Evolutionary conservation across 2,329 filamentous ascomycete species (phyloP).

Genomic region (Ophiocordyceps sinensis): DNA sequence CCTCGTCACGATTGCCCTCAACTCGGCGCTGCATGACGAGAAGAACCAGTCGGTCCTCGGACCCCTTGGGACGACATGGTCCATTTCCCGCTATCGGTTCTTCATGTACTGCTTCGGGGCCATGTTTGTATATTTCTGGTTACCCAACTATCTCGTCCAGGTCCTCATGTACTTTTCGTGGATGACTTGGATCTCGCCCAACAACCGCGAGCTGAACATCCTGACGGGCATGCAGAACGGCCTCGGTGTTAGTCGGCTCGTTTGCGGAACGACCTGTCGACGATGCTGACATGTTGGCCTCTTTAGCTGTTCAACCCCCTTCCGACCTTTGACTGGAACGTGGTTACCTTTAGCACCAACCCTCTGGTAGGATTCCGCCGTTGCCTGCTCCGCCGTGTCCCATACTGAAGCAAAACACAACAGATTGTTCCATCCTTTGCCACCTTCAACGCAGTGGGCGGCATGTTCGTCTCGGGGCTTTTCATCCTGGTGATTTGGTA

Average conservation of each 20-base stretch:
- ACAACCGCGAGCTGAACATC: constrained; percentile 20
- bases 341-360: constrained; percentile 15
- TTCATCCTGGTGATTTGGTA: constrained; percentile 17
- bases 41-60: constrained; percentile 13
- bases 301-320: constrained; percentile 18
- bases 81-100: constrained; percentile 29
- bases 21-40: constrained; percentile 31
- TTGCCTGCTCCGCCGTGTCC: too few species aligned
- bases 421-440: constrained; percentile 21
- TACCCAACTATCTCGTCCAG: constrained; percentile 36
- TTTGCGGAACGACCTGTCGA: neutral
- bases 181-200: constrained; percentile 37
- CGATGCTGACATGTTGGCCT: neutral
- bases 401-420: neutral
- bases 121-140: constrained; percentile 41
- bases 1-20: constrained; percentile 34
- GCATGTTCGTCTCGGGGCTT: constrained; percentile 13
- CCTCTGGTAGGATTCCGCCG: constrained; percentile 12
- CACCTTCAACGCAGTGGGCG: constrained; percentile 19
- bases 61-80: constrained; percentile 20
- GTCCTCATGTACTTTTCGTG: constrained; percentile 34
- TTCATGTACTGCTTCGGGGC: constrained; percentile 25
- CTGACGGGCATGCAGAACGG: constrained; percentile 22
- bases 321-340: constrained; percentile 29
- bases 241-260: constrained; percentile 12